Evolutionary conservation across 1,284 basidiomycete genomes (phyloP).

Genomic region (Boletus mariae): DNA sequence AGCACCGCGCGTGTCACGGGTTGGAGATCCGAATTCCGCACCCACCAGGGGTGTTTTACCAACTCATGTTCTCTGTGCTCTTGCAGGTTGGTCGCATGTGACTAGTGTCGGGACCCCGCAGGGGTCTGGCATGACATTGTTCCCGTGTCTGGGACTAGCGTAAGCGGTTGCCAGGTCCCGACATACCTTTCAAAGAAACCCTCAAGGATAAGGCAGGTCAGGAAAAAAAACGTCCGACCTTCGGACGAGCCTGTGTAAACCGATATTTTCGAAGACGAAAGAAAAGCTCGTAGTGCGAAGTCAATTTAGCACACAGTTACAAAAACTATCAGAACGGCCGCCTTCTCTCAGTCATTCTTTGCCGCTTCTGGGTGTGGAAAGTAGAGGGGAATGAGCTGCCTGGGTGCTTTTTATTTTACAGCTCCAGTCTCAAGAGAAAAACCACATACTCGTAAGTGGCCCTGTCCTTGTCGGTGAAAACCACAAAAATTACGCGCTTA

Average conservation of each 20-base stretch:
- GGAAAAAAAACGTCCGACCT: too few species aligned
- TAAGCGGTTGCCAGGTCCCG: neutral
- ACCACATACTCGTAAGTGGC: constrained; percentile 58
- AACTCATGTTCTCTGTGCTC: too few species aligned
- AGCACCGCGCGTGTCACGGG: neutral
- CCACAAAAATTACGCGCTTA: constrained; percentile 70
- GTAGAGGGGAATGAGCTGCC: constrained; percentile 57
- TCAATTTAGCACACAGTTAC: neutral
- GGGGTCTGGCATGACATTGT: neutral
- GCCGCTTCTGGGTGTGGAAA: constrained; percentile 36
- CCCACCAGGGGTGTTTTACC: neutral
- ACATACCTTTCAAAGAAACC: neutral
- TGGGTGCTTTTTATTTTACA: constrained; percentile 24
- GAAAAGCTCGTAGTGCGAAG: neutral
- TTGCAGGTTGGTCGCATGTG: too few species aligned
- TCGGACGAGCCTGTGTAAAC: too few species aligned
- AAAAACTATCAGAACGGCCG: neutral
- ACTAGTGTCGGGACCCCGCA: too few species aligned
- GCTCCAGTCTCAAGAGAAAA: neutral
- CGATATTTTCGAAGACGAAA: neutral
- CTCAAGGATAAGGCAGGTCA: too few species aligned
- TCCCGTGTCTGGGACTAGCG: neutral
- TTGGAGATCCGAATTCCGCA: neutral
- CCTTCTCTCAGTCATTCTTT: neutral
- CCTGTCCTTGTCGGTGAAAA: constrained; percentile 63